These are phyloP conservation scores for Arthrinium puccinioides DNA, from an alignment of 2,329 filamentous ascomycete species.

Conservation along the genomic window DNA sequence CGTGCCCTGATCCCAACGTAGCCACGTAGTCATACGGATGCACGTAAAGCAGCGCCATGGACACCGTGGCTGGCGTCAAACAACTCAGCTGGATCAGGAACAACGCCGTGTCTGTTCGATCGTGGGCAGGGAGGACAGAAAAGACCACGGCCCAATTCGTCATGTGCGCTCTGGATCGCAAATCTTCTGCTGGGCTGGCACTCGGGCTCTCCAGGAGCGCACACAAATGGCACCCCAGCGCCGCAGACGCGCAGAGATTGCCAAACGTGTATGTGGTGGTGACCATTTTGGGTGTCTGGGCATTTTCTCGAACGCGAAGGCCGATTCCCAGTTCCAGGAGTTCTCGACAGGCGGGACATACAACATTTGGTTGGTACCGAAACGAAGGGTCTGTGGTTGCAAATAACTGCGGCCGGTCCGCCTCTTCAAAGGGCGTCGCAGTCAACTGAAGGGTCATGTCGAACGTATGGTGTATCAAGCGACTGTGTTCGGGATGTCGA, in stretches of 20 bases:
- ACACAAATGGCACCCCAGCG: conserved; percentile 3
- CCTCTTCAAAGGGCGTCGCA: too few species aligned
- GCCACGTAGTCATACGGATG: background rate
- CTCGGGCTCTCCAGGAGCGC: background rate
- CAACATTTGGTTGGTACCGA: conserved; percentile 4
- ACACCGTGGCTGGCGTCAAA: background rate
- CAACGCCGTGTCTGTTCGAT: too few species aligned
- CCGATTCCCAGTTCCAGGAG: conserved; percentile 1
- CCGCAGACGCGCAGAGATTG: conserved; percentile 1
- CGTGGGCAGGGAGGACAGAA: background rate
- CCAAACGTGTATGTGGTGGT: background rate
- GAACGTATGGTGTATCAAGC: too few species aligned
- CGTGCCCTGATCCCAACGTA: too few species aligned
- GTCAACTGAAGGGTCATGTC: too few species aligned
- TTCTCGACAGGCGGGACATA: conserved; percentile 5
- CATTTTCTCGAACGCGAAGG: background rate
- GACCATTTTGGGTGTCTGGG: background rate
- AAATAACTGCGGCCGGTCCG: too few species aligned
- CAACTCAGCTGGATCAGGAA: background rate
- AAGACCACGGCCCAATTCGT: background rate
- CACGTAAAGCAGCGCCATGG: background rate
- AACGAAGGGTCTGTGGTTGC: background rate
- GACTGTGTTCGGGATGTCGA: too few species aligned
- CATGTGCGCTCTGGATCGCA: background rate
- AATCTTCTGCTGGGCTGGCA: background rate